Conservation (phyloP, 208 protist genomes). For the Leishmania aethiopica region DNA sequence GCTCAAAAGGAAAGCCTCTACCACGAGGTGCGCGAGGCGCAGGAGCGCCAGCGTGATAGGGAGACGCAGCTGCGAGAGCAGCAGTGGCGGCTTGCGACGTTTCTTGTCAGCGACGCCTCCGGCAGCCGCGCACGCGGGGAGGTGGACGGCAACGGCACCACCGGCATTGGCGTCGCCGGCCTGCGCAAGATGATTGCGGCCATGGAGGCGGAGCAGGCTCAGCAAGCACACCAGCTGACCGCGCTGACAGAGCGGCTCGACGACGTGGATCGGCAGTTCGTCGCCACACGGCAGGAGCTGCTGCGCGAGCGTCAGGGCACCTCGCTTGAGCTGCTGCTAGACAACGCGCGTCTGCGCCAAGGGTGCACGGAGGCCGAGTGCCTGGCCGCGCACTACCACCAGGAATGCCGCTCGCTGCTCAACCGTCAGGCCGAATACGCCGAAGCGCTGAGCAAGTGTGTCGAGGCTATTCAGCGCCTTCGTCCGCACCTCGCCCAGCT, state of each 20-base stretch:
- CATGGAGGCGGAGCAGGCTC: slow-evolving; percentile 42
- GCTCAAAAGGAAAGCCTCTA: slow-evolving; percentile 74
- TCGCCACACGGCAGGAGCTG: slow-evolving; percentile 44
- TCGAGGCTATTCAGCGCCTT: slow-evolving; percentile 44
- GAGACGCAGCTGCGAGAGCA: slow-evolving; percentile 69
- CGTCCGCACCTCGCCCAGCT: slow-evolving; percentile 31
- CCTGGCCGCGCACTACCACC: slow-evolving; percentile 82
- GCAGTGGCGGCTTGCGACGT: slow-evolving; percentile 75
- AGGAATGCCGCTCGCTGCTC: slow-evolving; percentile 56
- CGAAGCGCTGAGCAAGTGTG: slow-evolving; percentile 59
- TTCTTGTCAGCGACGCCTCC: slow-evolving; percentile 53
- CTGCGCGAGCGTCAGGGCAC: slow-evolving; percentile 61
- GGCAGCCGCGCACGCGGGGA: slow-evolving; percentile 31
- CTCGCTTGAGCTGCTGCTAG: slow-evolving; percentile 70
- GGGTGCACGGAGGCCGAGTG: slow-evolving; percentile 85
- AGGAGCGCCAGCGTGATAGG: slow-evolving; percentile 58
- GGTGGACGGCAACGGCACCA: slow-evolving; percentile 6
- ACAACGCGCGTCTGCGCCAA: slow-evolving; percentile 71
- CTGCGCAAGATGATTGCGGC: slow-evolving; percentile 57
- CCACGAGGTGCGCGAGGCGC: slow-evolving; percentile 64
- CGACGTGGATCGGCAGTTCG: slow-evolving; percentile 54
- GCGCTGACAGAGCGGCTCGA: slow-evolving; percentile 50
- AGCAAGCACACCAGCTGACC: slow-evolving; percentile 41
- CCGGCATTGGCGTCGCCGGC: slow-evolving; percentile 67
- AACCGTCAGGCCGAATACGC: slow-evolving; percentile 70